Conservation (phyloP, 331 rosid species). For the Rosa hybrid region DNA sequence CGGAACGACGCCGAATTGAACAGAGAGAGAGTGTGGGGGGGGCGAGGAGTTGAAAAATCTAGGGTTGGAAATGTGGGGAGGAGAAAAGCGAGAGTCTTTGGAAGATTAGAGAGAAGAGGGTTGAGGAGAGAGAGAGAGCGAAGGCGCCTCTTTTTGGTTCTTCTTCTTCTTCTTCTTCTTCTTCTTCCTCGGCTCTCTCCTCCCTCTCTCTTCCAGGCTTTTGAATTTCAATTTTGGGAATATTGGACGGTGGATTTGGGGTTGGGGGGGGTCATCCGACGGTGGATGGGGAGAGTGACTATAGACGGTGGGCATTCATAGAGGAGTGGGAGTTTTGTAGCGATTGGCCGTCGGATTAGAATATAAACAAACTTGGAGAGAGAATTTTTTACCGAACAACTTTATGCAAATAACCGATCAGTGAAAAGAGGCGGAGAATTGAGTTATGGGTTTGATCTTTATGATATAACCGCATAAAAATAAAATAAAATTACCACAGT, state of each 20-base stretch:
- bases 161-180: not conserved
- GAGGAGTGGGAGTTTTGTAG: constrained; percentile 13
- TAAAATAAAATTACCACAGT: not conserved
- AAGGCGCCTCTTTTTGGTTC: constrained; percentile 6
- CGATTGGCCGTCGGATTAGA: constrained; percentile 41
- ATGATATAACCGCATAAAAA: too few species aligned
- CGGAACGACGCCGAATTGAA: constrained; percentile 29
- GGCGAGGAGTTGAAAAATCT: not conserved
- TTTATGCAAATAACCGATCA: not conserved
- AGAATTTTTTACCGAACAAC: not conserved
- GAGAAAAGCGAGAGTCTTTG: constrained; percentile 15
- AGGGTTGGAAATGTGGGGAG: constrained; percentile 6
- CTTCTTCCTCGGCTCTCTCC: constrained; percentile 55
- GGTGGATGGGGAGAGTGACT: not conserved
- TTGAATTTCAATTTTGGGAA: constrained; percentile 88
- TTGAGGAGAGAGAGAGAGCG: constrained; percentile 4
- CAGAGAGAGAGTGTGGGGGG: not conserved
- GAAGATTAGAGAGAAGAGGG: constrained; percentile 10
- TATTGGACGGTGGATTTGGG: constrained; percentile 59
- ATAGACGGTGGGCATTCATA: constrained; percentile 56
- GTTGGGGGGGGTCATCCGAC: constrained; percentile 31
- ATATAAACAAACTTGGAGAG: not conserved
- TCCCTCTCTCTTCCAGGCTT: constrained; percentile 84
- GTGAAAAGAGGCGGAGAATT: too few species aligned
- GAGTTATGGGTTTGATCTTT: too few species aligned